Base-by-base conservation (phyloP, 2,329 filamentous ascomycete genomes). In the Colletotrichum karsti region DNA sequence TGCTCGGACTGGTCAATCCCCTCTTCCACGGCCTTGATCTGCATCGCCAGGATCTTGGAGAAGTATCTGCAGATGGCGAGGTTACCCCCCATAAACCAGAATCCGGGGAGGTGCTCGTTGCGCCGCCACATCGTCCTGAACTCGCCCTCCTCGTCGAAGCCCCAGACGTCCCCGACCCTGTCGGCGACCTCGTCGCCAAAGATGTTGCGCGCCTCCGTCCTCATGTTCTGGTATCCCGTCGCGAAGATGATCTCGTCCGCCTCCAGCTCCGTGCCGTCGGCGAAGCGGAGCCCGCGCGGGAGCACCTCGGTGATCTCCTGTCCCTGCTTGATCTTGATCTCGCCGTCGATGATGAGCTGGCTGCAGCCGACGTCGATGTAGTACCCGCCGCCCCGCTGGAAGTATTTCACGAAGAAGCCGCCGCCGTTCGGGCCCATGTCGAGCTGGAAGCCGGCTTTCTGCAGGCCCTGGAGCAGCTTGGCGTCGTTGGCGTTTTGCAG, bases 401-500 rank as follows among this genome's bases (percentile, higher is more conserved):
- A 78, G 35, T 76, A 75, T 72, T 76, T 78, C 41, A 74, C 75
- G 24, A 88, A 82, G 3, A 92, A 80, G 15, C 78, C 78, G 1
- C 71, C 72, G 37, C 67, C 81, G 72, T 88, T 83, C 1, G 87
- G 84, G 0, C 89, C 89, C 20, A 76, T 78, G 72, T 92, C 89
- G 1, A 89, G 76, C 60, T 84, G 84, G 82, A 92, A 92, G 0
- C 91, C 91, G 0, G 82, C 89, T 35, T 81, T 83, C 3, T 79
- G 77, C 0, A 93, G 81, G 0, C 83, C 83, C 0, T 76, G 71
- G 4, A 86, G 75, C 0, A 80, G 74, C 2, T 79, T 77, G 37
- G 74, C 77, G 72, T 86, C 84, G n/a, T 73, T 72, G 2, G 77
- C 76, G 22, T 73, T 75, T 53, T 81, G 77, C 3, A 70, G 63